These are phyloP conservation scores for Solanum chmielewskii DNA, from an alignment of 257 asterid species.

Conservation along the genomic window DNA sequence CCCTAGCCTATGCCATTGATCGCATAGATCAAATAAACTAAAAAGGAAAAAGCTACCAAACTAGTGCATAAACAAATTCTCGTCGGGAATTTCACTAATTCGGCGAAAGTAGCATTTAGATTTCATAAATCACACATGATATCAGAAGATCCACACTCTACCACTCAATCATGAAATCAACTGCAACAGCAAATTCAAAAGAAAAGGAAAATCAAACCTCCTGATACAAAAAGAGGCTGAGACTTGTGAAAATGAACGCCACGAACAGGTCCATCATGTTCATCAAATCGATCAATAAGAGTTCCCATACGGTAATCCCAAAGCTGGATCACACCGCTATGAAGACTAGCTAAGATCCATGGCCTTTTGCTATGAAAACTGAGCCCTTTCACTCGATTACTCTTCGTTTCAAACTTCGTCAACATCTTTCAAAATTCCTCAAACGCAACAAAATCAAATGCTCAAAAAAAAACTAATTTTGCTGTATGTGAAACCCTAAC, in stretches of 20 bases:
- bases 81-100: background rate
- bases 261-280: constrained; percentile 93
- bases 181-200: background rate
- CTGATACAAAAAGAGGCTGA: constrained; percentile 90
- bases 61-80: background rate
- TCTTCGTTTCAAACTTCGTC: constrained; percentile 97
- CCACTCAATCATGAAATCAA: background rate
- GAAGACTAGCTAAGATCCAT: constrained; percentile 99
- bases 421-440: constrained; percentile 35
- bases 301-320: constrained; percentile 99
- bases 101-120: background rate
- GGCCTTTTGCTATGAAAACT: constrained; percentile 94
- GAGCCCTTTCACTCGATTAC: constrained; percentile 93
- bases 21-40: background rate
- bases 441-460: background rate
- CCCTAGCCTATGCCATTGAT: background rate
- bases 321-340: constrained; percentile 97
- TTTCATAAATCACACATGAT: background rate
- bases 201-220: constrained; percentile 34
- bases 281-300: constrained; percentile 86
- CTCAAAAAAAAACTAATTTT: background rate
- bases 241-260: constrained; percentile 85
- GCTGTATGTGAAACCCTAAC: background rate
- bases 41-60: background rate
- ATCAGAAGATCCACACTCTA: background rate